Base-by-base conservation (phyloP, 164 flowering plant genomes). In the Umbellularia californica region DNA sequence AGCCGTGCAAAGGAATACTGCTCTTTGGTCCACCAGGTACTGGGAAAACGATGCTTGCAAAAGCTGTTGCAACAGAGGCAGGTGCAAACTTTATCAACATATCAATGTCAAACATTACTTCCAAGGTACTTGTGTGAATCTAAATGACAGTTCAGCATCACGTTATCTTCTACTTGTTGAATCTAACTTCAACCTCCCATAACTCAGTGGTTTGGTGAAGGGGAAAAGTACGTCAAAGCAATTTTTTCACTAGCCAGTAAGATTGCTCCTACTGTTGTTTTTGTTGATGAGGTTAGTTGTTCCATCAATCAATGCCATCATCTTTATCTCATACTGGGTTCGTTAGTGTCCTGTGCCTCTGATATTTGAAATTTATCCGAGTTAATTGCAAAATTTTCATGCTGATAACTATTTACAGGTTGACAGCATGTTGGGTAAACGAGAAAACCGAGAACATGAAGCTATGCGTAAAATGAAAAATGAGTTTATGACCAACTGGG, bases 11-110 rank as follows among this genome's bases (percentile, higher is more conserved):
- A 81, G 99, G 98, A 52, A 93, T 95, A 74, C 76, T 95, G 77
- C 92, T 95, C 1, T 93, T 95, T 88, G 98, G 98, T 33, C 97
- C 98, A 73, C 98, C 98, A 75, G 98, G 98, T 65, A 94, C 98
- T 23, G 98, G 98, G 70, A 95, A 95, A 79, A 95, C 99, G 58
- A 93, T 95, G 97, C 93, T 95, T 74, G 99, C 99, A 17, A 95
- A 95, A 84, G 98, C 97, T 70, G 98, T 95, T 78, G 97, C 97
- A 51, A 95, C 98, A 24, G 97, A 93, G 83, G 97, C 97, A 58
- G 97, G 97, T 81, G 97, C 97, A 25, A 93, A 93, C 80, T 95
- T 95, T 70, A 95, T 95, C 68, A 95, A 95, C 75, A 93, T 95
- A 79, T 95, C 98, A 27, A 92, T 92, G 98, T 95, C 98, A 20